Base-by-base conservation (phyloP, 176 grass and related monocot genomes). In the Aegilops bicornis region DNA sequence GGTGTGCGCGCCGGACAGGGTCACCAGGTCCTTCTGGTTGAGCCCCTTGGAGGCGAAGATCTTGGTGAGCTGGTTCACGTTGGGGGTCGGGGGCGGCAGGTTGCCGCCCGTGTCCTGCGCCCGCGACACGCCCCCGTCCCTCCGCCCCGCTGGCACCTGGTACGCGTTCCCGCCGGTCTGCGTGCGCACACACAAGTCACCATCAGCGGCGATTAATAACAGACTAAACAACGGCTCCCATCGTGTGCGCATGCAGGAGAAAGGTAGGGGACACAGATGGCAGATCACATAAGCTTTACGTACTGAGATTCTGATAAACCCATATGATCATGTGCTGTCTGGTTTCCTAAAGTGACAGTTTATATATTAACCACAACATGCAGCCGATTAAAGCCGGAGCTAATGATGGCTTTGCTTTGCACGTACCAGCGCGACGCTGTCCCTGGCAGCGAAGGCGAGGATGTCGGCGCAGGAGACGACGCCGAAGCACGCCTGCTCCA, bases 1-100 rank as follows among this genome's bases (percentile, higher is more conserved):
- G 27, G 97, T 94, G 88, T 98, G 97, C 67, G 92, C 94, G 7
- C 97, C 97, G 4, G 97, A 98, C n/a, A 98, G 90, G n/a, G 89
- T 80, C 19, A 98, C 88, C 90, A 96, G 85, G 20, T 96, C 92
- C 66, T 79, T 86, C 79, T 92, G 92, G 69, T 61, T 89, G 50
- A 98, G 86, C 2, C 92, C 97, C 86, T 98, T 98, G 64, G 35
- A 37, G 42, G 71, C 60, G 82, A 98, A 98, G 33, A 88, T 90
- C 56, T 90, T 66, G 9, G 90, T 96, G 33, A 96, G 80, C 83
- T 94, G 88, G 4, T 70, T 60, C 15, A 94, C 82, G 64, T 79
- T 76, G 2, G 86, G 90, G 20, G 61, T 79, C 19, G 94, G 89
- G 6, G 90, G 87, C 37, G 97, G 97, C 31, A 98, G 90, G 85